Base-by-base conservation (phyloP, 805 yeast genomes). In the Saccharomyces mikatae region DNA sequence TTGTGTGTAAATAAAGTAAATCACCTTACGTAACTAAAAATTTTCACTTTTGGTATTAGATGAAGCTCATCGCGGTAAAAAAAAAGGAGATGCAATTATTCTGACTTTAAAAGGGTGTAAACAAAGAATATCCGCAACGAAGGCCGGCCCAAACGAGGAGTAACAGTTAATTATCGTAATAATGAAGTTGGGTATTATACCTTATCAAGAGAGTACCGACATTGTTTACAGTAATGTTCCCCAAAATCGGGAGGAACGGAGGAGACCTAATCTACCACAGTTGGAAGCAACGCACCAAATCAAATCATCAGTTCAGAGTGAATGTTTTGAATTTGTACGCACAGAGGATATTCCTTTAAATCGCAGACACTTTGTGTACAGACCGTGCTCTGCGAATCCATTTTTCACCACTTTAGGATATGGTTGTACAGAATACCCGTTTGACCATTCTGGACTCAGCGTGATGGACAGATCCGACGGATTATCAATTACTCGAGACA, bases 341-440 rank as follows among this genome's bases (percentile, higher is more conserved):
- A 67, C 71, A 9, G 95, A 87, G n/a, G 97, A 90, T 54, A 80
- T 83, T 51, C 97, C 97, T 0, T 74, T 79, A 60, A 89, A 89
- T 66, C 80, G 82, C 60, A 72, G 94, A 51, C 92, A 95, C 1
- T 92, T 84, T 72, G 82, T 89, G 57, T 92, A 91, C 68, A 76
- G 80, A 49, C 83, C 90, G 14, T 88, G 96, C 64, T 76, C 84
- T 2, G 90, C 95, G 0, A 83, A 83, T 60, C 84, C 87, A 1
- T 61, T 64, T 0, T 78, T 89, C 54, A 68, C 72, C 2, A 76
- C 84, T 11, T 71, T 81, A 28, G 74, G 83, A 60, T 91, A 87
- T 64, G 74, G 86, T 41, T 81, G 89, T 0, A 80, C 89, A 0
- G 97, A 91, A 54, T 68, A 84, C 8, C 84, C 86, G 0, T 96